These are phyloP conservation scores for Schwanniomyces pseudopolymorphus DNA, from an alignment of 805 yeast species.

Conservation along the genomic window DNA sequence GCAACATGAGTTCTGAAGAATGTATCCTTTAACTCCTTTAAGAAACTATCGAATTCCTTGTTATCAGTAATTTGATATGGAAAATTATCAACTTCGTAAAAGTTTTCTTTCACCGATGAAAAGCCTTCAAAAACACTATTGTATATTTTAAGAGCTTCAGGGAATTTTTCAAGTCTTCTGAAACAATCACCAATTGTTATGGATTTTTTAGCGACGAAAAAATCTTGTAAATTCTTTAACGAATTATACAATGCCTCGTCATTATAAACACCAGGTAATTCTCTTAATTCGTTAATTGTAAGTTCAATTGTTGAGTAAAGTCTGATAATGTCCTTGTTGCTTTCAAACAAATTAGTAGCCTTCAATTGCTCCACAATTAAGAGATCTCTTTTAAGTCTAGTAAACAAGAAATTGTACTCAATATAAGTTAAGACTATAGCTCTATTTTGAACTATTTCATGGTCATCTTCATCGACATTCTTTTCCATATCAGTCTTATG, in stretches of 20 bases:
- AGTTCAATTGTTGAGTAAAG: slow-evolving; percentile 51
- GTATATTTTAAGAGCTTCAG: slow-evolving; percentile 49
- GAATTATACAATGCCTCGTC: slow-evolving; percentile 67
- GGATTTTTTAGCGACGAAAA: slow-evolving; percentile 46
- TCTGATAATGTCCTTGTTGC: slow-evolving; percentile 45
- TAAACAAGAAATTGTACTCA: slow-evolving; percentile 62
- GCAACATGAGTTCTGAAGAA: slow-evolving; percentile 39
- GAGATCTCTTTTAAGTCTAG: slow-evolving; percentile 72
- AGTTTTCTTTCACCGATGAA: slow-evolving; percentile 8
- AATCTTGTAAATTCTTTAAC: slow-evolving; percentile 48
- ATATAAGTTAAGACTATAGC: slow-evolving; percentile 77
- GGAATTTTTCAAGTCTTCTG: slow-evolving; percentile 36
- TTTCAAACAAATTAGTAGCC: slow-evolving; percentile 21
- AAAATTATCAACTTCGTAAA: slow-evolving; percentile 37
- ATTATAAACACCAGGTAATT: slow-evolving; percentile 89
- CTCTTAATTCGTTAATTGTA: slow-evolving; percentile 60
- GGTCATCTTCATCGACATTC: slow-evolving; percentile 47
- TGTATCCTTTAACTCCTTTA: slow-evolving; percentile 13
- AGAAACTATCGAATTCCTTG: slow-evolving; percentile 26
- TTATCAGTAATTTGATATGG: slow-evolving; percentile 43
- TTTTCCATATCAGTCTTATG: slow-evolving; percentile 58
- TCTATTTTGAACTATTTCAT: slow-evolving; percentile 62
- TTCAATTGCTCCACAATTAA: slow-evolving; percentile 41
- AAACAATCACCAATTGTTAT: slow-evolving; percentile 47
- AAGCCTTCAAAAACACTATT: slow-evolving; percentile 20